phyloP scores from a whole-genome alignment of 139 green algal genomes.

The Pedinophyceae sp. region DNA sequence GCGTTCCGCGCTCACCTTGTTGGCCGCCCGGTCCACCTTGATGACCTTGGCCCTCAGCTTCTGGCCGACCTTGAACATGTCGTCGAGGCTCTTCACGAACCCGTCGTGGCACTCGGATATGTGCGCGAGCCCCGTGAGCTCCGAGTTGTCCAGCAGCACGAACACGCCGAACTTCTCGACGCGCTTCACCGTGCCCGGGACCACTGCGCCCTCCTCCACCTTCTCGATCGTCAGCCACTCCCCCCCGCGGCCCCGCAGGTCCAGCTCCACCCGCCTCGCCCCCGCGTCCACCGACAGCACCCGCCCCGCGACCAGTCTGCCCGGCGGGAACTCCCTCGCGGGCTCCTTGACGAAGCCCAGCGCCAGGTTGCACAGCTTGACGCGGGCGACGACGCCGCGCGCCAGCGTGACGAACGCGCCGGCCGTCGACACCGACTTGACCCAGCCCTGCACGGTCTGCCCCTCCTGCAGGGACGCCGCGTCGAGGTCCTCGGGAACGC shows the following conservation, averaged over 20 bases:
- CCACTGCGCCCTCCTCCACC: conserved; percentile 28
- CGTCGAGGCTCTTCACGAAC: conserved; percentile 38
- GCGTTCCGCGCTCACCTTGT: conserved; percentile 19
- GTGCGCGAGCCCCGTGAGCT: conserved; percentile 53
- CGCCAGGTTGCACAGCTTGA: conserved; percentile 62
- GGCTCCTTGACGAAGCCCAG: conserved; percentile 66
- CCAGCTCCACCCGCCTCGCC: conserved; percentile 44
- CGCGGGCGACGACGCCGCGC: conserved; percentile 31
- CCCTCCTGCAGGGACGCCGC: not conserved
- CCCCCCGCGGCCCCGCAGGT: conserved; percentile 3
- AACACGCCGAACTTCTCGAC: conserved; percentile 78
- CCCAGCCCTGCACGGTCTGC: not conserved
- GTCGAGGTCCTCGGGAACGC: not conserved
- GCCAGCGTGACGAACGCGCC: conserved; percentile 18
- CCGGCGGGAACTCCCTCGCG: conserved; percentile 47
- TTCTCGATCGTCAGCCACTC: conserved; percentile 12
- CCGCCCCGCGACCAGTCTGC: conserved; percentile 36
- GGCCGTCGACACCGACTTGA: not conserved
- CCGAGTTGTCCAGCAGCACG: conserved; percentile 41
- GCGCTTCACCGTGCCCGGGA: conserved; percentile 34
- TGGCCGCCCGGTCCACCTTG: conserved; percentile 30
- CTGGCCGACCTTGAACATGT: conserved; percentile 34
- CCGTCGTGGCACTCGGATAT: conserved; percentile 57
- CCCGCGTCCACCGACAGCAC: conserved; percentile 15
- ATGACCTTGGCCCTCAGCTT: conserved; percentile 48